These are phyloP conservation scores for Cymbomonas tetramitiformis DNA, from an alignment of 139 green algal species.

Conservation along the genomic window DNA sequence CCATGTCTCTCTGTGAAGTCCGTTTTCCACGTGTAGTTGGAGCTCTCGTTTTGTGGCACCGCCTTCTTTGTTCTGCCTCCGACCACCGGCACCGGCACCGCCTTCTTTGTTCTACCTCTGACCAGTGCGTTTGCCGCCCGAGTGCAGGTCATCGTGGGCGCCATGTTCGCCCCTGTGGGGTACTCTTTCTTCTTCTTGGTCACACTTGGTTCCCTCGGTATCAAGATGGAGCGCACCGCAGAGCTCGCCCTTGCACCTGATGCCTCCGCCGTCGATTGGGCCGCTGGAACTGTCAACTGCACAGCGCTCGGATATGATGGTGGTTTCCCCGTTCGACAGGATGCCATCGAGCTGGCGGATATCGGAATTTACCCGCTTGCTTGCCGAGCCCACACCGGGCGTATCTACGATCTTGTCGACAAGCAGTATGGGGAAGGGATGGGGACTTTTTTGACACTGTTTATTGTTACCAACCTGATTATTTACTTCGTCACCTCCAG, in stretches of 20 bases:
- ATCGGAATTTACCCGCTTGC: constrained; percentile 14
- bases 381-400: not conserved
- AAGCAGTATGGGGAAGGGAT: constrained; percentile 4
- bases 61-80: too few species aligned
- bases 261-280: not conserved
- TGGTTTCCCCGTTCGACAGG: not conserved
- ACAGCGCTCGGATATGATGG: not conserved
- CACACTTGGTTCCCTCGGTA: constrained; percentile 17
- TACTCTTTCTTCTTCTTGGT: constrained; percentile 23
- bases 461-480: constrained; percentile 4
- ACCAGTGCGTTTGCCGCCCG: too few species aligned
- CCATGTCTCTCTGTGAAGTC: too few species aligned
- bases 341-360: constrained; percentile 2
- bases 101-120: too few species aligned
- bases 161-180: constrained; percentile 14
- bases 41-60: too few species aligned
- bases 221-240: constrained; percentile 23
- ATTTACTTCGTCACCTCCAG: constrained; percentile 29
- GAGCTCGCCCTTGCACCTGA: constrained; percentile 5
- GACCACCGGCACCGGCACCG: too few species aligned
- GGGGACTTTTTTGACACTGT: constrained; percentile 5
- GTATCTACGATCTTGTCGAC: constrained; percentile 15
- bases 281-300: not conserved
- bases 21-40: too few species aligned
- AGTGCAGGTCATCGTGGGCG: constrained; percentile 9